Conservation (phyloP, 257 asterid genomes). For the Penstemon newberryi region DNA sequence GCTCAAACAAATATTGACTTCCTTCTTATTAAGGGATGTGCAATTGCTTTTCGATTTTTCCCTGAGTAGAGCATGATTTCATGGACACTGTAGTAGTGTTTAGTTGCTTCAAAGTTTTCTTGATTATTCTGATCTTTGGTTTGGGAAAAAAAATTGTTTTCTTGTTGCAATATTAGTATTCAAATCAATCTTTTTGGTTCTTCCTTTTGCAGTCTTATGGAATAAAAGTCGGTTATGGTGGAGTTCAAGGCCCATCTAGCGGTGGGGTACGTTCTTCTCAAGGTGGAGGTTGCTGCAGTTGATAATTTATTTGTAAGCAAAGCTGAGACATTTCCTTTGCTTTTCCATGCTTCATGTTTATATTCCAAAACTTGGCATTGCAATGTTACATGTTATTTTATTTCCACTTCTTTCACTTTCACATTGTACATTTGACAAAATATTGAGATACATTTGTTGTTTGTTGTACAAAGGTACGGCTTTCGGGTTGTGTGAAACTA, state of each 20-base stretch:
- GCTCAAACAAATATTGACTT: constrained; percentile 14
- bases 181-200: not conserved
- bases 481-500: not conserved
- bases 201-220: constrained; percentile 70
- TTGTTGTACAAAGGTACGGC: constrained; percentile 20
- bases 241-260: constrained; percentile 74
- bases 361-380: not conserved
- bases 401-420: not conserved
- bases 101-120: constrained; percentile 6
- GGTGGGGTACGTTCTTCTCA: constrained; percentile 78
- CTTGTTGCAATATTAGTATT: not conserved
- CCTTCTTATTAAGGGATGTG: not conserved
- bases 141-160: not conserved
- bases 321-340: not conserved
- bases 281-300: constrained; percentile 91
- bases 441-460: not conserved
- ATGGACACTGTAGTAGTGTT: not conserved
- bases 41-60: constrained; percentile 8
- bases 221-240: constrained; percentile 87
- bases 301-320: constrained; percentile 26
- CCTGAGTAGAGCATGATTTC: constrained; percentile 16
- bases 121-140: constrained; percentile 9
- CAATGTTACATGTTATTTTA: constrained; percentile 4
- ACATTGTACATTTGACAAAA: constrained; percentile 16
- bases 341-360: constrained; percentile 10